Conservation (phyloP, 371 early-diverging fungal species). For the Synchytrium microbalum region DNA sequence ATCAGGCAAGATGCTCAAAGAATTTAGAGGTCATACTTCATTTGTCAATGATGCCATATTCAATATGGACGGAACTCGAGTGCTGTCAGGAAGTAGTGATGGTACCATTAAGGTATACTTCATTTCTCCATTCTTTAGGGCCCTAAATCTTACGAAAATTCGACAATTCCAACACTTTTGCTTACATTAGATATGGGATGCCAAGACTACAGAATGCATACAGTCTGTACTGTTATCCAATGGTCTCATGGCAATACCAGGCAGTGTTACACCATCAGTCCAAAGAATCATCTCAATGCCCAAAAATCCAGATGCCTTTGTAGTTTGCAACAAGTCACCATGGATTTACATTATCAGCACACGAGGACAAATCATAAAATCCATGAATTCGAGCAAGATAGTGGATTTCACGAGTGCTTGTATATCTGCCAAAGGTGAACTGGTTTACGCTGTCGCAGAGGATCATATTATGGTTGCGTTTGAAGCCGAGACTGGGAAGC, state of each 20-base stretch:
- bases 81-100: conserved; percentile 78
- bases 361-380: conserved; percentile 38
- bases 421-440: conserved; percentile 66
- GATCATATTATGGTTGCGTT: conserved; percentile 20
- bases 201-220: conserved; percentile 49
- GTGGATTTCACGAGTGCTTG: conserved; percentile 56
- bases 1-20: conserved; percentile 78
- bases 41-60: conserved; percentile 75
- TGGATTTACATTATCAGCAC: conserved; percentile 50
- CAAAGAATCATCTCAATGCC: conserved; percentile 23
- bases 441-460: conserved; percentile 63
- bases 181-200: conserved; percentile 62
- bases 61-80: conserved; percentile 51
- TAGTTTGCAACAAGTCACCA: conserved; percentile 66
- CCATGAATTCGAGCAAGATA: neutral
- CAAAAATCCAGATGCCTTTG: conserved; percentile 46
- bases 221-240: conserved; percentile 42
- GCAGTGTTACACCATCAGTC: conserved; percentile 22
- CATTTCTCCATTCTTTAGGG: neutral
- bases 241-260: conserved; percentile 24
- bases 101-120: conserved; percentile 71
- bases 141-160: too few species aligned
- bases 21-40: conserved; percentile 82
- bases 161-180: neutral
- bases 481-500: conserved; percentile 41